phyloP scores from a whole-genome alignment of 352 stramenopile genomes.

The Phytophthora syringae region DNA sequence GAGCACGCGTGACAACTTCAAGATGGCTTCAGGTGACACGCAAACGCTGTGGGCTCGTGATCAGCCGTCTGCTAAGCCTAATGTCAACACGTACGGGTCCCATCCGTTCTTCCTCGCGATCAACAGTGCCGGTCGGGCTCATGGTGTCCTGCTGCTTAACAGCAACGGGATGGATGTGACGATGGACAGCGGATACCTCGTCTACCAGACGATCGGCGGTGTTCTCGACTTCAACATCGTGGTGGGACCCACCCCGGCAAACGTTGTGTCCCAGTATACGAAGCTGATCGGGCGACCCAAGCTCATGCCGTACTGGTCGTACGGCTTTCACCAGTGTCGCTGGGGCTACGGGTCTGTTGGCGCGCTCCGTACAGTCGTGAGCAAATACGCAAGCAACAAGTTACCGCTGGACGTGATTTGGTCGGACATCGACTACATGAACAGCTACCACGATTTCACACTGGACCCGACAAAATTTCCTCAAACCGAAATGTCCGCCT shows the following conservation, averaged over 20 bases:
- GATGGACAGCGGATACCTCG: constrained; percentile 42
- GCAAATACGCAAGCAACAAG: constrained; percentile 44
- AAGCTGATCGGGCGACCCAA: constrained; percentile 58
- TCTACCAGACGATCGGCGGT: constrained; percentile 63
- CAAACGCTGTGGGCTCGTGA: constrained; percentile 60
- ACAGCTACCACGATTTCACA: constrained; percentile 69
- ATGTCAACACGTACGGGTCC: constrained; percentile 65
- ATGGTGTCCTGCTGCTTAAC: constrained; percentile 66
- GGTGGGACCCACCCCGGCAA: constrained; percentile 41
- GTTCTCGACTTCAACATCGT: constrained; percentile 73
- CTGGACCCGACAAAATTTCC: constrained; percentile 59
- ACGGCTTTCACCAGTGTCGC: constrained; percentile 76
- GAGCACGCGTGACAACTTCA: constrained; percentile 44
- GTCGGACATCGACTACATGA: constrained; percentile 76
- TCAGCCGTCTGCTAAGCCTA: constrained; percentile 28
- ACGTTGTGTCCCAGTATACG: constrained; percentile 66
- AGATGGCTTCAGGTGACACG: constrained; percentile 50
- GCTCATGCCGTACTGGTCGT: constrained; percentile 73
- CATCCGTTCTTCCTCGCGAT: constrained; percentile 68
- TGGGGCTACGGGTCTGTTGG: constrained; percentile 47
- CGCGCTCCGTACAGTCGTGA: constrained; percentile 45
- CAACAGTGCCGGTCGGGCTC: constrained; percentile 44
- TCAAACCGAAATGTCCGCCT: constrained; percentile 30
- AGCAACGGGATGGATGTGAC: constrained; percentile 76
- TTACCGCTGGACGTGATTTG: constrained; percentile 66